A percentile compares a stretch with the other conserved stretches of the same genome.
These are phyloP conservation scores for Metschnikowia similis DNA, from an alignment of 805 yeast genomes.

Conservation along the genomic window DNA sequence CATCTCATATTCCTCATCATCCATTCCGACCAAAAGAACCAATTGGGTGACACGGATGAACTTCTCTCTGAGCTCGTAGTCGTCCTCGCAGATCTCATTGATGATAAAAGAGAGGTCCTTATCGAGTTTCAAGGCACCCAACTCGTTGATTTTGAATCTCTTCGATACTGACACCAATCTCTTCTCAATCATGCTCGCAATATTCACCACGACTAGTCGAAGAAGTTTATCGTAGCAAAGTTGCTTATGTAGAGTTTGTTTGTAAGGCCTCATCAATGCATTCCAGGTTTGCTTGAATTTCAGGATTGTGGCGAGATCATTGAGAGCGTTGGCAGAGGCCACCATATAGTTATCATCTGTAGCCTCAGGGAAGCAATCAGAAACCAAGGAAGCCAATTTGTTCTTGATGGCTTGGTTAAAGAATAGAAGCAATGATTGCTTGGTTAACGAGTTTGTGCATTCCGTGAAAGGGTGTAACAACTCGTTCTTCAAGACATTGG, in stretches of 20 bases:
- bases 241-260: constrained; percentile 47
- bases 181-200: constrained; percentile 24
- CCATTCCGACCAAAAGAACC: constrained; percentile 76
- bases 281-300: constrained; percentile 66
- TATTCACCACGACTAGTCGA: constrained; percentile 44
- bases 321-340: constrained; percentile 24
- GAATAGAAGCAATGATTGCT: constrained; percentile 40
- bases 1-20: constrained; percentile 52
- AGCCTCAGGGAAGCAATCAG: constrained; percentile 39
- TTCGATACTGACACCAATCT: constrained; percentile 63
- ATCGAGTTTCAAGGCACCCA: constrained; percentile 81
- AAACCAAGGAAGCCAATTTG: constrained; percentile 39
- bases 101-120: constrained; percentile 74
- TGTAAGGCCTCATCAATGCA: constrained; percentile 59
- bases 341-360: constrained; percentile 29
- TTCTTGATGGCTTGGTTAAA: constrained; percentile 47
- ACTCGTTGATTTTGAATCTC: constrained; percentile 59
- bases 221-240: constrained; percentile 49
- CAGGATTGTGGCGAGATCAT: constrained; percentile 32
- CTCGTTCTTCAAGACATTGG: constrained; percentile 27
- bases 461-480: constrained; percentile 27
- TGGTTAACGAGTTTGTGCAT: constrained; percentile 28
- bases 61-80: constrained; percentile 71
- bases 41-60: constrained; percentile 82
- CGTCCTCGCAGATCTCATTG: constrained; percentile 64